phyloP scores from a whole-genome alignment of 345 rosid species.

The Eucalyptus cladocalyx region DNA sequence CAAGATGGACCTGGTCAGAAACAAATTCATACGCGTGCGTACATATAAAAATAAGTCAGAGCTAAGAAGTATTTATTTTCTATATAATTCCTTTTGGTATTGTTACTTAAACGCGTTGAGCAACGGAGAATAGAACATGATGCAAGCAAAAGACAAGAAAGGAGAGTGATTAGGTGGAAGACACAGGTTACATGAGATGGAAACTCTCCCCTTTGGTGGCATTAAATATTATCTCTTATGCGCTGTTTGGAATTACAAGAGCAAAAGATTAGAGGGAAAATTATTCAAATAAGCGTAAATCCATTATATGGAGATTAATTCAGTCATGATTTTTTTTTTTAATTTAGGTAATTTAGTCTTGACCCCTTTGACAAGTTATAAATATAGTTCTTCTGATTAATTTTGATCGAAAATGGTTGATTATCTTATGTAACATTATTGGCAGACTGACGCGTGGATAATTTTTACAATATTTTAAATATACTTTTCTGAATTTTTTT shows the following conservation, averaged over 20 bases:
- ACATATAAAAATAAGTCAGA: background rate
- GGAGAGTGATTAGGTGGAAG: background rate
- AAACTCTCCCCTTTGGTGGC: background rate
- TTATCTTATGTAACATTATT: background rate
- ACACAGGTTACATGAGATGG: background rate
- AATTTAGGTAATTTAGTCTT: background rate
- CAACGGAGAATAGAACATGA: background rate
- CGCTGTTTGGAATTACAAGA: background rate
- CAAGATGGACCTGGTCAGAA: background rate
- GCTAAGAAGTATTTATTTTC: background rate
- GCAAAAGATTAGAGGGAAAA: background rate
- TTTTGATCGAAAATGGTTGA: background rate
- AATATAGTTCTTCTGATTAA: background rate
- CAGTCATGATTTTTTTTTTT: background rate
- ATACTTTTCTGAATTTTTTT: background rate
- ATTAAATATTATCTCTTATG: background rate
- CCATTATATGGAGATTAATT: background rate
- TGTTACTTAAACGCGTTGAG: background rate
- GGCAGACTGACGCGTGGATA: accelerated
- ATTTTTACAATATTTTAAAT: background rate
- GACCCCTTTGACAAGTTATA: background rate
- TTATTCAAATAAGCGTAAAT: background rate
- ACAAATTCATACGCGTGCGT: background rate
- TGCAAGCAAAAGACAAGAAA: background rate
- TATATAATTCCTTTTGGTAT: background rate